Conservation (phyloP, 1,284 basidiomycete species). For the Malassezia slooffiae region DNA sequence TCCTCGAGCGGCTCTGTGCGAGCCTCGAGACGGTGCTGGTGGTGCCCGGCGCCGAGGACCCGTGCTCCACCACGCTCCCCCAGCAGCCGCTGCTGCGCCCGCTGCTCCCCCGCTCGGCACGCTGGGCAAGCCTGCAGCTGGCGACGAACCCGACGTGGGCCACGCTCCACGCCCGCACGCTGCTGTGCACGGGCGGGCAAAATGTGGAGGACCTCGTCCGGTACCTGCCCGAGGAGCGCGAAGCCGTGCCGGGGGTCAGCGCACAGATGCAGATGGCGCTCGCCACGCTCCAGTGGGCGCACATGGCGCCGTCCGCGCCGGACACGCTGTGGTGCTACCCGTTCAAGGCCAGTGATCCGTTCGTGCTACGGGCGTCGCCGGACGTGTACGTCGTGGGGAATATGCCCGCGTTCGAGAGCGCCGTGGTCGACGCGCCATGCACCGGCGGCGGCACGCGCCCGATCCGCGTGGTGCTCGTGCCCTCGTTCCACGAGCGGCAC, state of each 20-base stretch:
- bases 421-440: slow-evolving; percentile 48
- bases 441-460: slow-evolving; percentile 18
- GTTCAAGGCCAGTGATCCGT: slow-evolving; percentile 76
- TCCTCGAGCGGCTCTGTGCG: slow-evolving; percentile 10
- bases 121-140: slow-evolving; percentile 58
- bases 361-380: slow-evolving; percentile 71
- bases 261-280: slow-evolving; percentile 59
- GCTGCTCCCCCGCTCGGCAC: slow-evolving; percentile 62
- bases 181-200: slow-evolving; percentile 80
- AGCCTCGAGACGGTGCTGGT: slow-evolving; percentile 13
- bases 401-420: slow-evolving; percentile 57
- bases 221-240: slow-evolving; percentile 56
- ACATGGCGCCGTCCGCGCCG: slow-evolving; percentile 92
- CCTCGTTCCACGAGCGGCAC: slow-evolving; percentile 62
- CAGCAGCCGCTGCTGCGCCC: slow-evolving; percentile 85
- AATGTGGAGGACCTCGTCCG: slow-evolving; percentile 89
- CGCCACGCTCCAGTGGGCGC: slow-evolving; percentile 78
- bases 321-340: slow-evolving; percentile 99
- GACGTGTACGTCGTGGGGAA: slow-evolving; percentile 87
- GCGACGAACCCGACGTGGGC: slow-evolving; percentile 87
- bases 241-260: slow-evolving; percentile 3
- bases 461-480: slow-evolving; percentile 68
- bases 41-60: slow-evolving; percentile 76
- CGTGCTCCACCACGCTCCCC: slow-evolving; percentile 74
- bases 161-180: slow-evolving; percentile 50